Evolutionary conservation across 2,329 filamentous ascomycete species (phyloP), one percentile per base, ranked within the genome.

Genomic region (Shiraia sp.): DNA sequence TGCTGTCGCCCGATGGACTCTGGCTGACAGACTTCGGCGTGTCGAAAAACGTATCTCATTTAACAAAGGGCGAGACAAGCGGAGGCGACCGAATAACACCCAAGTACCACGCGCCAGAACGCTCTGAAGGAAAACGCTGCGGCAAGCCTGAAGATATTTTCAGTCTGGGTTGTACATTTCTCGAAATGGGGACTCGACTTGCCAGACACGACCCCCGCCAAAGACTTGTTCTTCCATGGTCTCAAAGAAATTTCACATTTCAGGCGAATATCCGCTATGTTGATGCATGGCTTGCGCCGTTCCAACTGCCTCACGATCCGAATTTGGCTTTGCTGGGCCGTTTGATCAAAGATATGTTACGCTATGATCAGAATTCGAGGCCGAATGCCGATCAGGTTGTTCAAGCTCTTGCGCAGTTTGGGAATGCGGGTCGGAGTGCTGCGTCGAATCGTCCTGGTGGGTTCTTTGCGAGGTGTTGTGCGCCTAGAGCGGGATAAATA

Each of bases 11-110:
- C 1, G 16, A 46, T 4, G 32, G 44, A 3, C 10, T 60, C 10
- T 55, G 53, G 46, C 25, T 62, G 10, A 56, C 58, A 2, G 57
- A 60, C 28, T 60, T 62, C 30, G 58, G 55, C 0, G 55, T 39
- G 22, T 49, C 55, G 14, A 57, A 48, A 6, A 53, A 60, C 30
- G 55, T 57, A 23, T 59, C 53, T 1, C 23, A 46, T 7, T 36
- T 50, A 8, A 49, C 51, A 1, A 14, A 37, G 1, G 58, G 56
- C 24, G 44, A 41, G 5, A 59, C 56, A 6, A 53, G 55, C 13
- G 45, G 47, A 15, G 35, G 41, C 15, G 55, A 61, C 15, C 39
- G 47, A n/a, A 55, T 53, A 3, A 59, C 56, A 1, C 41, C 49
- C 3, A 59, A 57, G 35, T 61, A 61, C 36, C 53, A 54, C 13